phyloP scores from a whole-genome alignment of 176 grass and related monocot genomes.

The Rhipidocladum racemiflorum region DNA sequence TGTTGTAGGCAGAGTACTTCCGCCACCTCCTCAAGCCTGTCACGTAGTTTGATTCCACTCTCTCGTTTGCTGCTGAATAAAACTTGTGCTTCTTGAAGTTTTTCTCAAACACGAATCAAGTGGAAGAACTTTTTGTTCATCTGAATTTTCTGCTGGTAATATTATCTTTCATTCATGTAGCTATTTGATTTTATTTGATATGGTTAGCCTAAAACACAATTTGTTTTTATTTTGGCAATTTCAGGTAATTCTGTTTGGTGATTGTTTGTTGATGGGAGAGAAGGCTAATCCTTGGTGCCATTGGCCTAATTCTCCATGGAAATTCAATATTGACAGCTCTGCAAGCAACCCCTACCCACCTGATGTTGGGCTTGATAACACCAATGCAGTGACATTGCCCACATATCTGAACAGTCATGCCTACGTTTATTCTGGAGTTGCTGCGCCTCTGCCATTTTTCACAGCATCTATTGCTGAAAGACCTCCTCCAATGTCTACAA shows the following conservation, averaged over 20 bases:
- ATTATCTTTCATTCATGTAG: neutral
- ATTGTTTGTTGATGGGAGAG: conserved; percentile 52
- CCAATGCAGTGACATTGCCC: conserved; percentile 46
- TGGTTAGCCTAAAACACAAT: neutral
- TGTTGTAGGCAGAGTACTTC: conserved; percentile 85
- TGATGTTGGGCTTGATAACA: conserved; percentile 24
- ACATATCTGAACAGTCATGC: conserved; percentile 33
- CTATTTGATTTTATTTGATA: neutral
- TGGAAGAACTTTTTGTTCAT: conserved; percentile 16
- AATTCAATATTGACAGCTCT: conserved; percentile 28
- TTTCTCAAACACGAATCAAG: conserved; percentile 28
- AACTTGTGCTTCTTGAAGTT: neutral
- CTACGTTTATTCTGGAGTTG: conserved; percentile 26
- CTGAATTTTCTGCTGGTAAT: conserved; percentile 53
- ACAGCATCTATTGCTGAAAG: conserved; percentile 16
- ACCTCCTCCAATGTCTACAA: neutral
- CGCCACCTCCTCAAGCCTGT: conserved; percentile 95
- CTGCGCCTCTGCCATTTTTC: conserved; percentile 30
- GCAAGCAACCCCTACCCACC: conserved; percentile 41
- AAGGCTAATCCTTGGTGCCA: conserved; percentile 52
- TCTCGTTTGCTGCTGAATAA: conserved; percentile 35
- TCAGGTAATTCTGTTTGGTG: conserved; percentile 52
- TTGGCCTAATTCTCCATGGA: conserved; percentile 50
- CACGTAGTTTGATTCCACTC: conserved; percentile 57
- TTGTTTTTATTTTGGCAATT: neutral